Evolutionary conservation across 2,329 filamentous ascomycete genomes (phyloP).

Genomic region (Parastagonospora nodorum): DNA sequence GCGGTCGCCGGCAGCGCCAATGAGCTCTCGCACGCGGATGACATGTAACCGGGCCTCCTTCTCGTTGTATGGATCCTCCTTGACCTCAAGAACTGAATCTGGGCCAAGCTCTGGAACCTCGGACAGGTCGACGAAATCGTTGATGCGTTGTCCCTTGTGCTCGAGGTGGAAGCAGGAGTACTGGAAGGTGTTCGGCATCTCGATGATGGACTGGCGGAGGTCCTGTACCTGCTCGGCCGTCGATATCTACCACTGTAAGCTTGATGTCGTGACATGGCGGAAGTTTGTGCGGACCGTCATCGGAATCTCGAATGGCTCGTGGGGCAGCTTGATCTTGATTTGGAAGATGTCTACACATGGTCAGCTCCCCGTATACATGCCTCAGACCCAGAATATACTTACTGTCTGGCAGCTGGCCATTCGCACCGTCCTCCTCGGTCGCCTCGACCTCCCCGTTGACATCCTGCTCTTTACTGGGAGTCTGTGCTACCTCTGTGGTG

Average conservation of each 20-base stretch:
- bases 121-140: constrained; percentile 91
- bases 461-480: constrained; percentile 28
- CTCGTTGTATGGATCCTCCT: constrained; percentile 97
- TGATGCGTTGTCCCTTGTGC: constrained; percentile 84
- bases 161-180: constrained; percentile 99
- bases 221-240: constrained; percentile 97
- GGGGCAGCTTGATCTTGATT: constrained; percentile 81
- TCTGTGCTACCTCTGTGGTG: constrained; percentile 30
- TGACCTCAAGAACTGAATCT: constrained; percentile 77
- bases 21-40: constrained; percentile 86
- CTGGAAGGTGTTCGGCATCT: constrained; percentile 89
- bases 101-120: constrained; percentile 81
- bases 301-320: constrained; percentile 77
- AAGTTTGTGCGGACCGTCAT: constrained; percentile 68
- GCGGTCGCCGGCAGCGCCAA: constrained; percentile 87
- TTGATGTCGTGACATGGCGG: constrained; percentile 21
- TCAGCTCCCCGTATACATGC: constrained; percentile 6
- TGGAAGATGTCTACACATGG: constrained; percentile 61
- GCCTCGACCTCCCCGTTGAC: constrained; percentile 26
- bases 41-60: constrained; percentile 97
- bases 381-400: constrained; percentile 10
- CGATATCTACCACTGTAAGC: constrained; percentile 67
- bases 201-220: constrained; percentile 93
- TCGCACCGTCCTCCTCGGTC: constrained; percentile 32
- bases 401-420: constrained; percentile 40